Evolutionary conservation across 129 eudicot species (phyloP).

Genomic region (Rutidosis leptorrhynchoides): DNA sequence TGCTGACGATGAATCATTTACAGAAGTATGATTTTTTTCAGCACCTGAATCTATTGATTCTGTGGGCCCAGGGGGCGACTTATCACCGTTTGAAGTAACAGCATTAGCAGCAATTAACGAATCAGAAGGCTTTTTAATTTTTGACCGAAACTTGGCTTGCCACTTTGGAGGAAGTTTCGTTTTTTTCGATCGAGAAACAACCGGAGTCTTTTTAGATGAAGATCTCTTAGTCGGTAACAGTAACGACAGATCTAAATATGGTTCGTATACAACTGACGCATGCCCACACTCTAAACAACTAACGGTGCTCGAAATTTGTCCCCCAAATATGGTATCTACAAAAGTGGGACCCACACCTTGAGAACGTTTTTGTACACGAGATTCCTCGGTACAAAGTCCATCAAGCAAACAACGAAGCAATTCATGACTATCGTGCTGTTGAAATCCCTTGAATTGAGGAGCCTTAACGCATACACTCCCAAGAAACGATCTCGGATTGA

Average conservation of each 20-base stretch:
- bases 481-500: constrained; percentile 69
- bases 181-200: constrained; percentile 54
- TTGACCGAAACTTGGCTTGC: constrained; percentile 45
- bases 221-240: constrained; percentile 78
- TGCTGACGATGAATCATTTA: constrained; percentile 34
- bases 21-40: constrained; percentile 14
- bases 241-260: constrained; percentile 83
- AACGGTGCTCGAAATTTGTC: constrained; percentile 79
- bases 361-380: constrained; percentile 39
- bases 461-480: constrained; percentile 70
- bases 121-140: constrained; percentile 34
- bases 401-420: constrained; percentile 91
- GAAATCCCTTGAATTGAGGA: constrained; percentile 90
- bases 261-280: constrained; percentile 77
- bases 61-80: constrained; percentile 20
- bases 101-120: constrained; percentile 9
- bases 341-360: constrained; percentile 53
- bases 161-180: constrained; percentile 59
- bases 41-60: constrained; percentile 29
- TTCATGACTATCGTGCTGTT: constrained; percentile 97
- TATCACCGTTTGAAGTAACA: constrained; percentile 4
- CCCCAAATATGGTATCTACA: constrained; percentile 87
- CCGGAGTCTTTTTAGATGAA: constrained; percentile 46
- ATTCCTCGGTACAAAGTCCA: constrained; percentile 72
- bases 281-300: constrained; percentile 86